Evolutionary conservation across 2,329 filamentous ascomycete species (phyloP).

Genomic region (Orbilia ellipsospora): DNA sequence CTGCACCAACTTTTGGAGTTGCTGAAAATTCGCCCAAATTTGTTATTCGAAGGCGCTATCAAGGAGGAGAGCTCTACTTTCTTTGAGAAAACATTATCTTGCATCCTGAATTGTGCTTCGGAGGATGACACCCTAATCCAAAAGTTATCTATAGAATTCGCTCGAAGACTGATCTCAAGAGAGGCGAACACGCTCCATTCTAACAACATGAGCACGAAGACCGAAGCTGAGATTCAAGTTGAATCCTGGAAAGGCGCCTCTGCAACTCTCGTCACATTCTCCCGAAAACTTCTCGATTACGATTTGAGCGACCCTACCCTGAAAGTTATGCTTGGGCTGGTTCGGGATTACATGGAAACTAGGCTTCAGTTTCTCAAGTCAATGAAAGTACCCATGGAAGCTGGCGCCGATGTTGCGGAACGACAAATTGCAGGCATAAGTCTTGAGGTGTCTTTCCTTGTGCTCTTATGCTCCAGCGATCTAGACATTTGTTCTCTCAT

Average conservation of each 20-base stretch:
- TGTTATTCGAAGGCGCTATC: conserved; percentile 57
- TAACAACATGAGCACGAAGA: conserved; percentile 30
- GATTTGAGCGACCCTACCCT: conserved; percentile 58
- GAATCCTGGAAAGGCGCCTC: conserved; percentile 58
- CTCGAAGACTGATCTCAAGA: conserved; percentile 47
- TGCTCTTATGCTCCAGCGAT: conserved; percentile 73
- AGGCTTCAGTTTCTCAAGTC: conserved; percentile 55
- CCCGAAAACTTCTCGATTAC: conserved; percentile 59
- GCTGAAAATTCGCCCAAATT: conserved; percentile 58
- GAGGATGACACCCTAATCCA: conserved; percentile 50
- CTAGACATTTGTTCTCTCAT: conserved; percentile 74
- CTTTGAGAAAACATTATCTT: conserved; percentile 53
- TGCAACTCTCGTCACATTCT: conserved; percentile 58
- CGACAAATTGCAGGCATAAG: conserved; percentile 63
- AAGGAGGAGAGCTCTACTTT: conserved; percentile 52
- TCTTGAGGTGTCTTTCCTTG: conserved; percentile 71
- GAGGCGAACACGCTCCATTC: conserved; percentile 39
- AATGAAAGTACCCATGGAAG: conserved; percentile 68
- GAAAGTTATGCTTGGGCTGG: conserved; percentile 59
- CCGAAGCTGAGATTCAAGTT: conserved; percentile 46
- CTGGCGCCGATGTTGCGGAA: conserved; percentile 69
- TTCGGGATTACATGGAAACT: conserved; percentile 59
- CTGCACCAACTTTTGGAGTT: conserved; percentile 59
- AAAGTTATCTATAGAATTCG: conserved; percentile 50
- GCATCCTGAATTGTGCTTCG: conserved; percentile 51